Evolutionary conservation across 2,329 filamentous ascomycete species (phyloP), one percentile per base, ranked within the genome.

Genomic region (Alternaria alternata): DNA sequence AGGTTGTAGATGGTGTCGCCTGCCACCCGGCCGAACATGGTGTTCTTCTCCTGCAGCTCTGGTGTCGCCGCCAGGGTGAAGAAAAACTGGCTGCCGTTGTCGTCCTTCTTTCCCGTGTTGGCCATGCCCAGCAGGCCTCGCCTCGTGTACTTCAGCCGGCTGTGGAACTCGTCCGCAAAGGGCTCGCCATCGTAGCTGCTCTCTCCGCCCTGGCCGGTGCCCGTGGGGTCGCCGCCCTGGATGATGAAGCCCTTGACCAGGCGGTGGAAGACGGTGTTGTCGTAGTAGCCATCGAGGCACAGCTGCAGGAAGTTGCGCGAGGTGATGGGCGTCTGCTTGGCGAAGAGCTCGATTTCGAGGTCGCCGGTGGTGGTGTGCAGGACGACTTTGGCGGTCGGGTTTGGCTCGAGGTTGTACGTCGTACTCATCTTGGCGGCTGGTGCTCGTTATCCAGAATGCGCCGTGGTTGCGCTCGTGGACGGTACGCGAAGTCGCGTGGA

Each of bases 81-180:
- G 82, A 99, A 99, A 84, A 98, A 98, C 79, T 99, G 95, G 78
- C 93, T 97, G 34, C 93, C 92, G 81, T 98, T 98, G 55, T 91
- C 91, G 72, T 94, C 85, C 30, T 86, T 86, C 52, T 81, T 82
- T 46, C 93, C 90, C 62, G 91, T 90, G 78, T 98, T 98, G 28
- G 95, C 95, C 93, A 98, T 97, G n/a, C 92, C 95, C 69, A 99
- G 80, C 70, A 98, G 81, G 0, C 95, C 95, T 61, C 95, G 86
- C 48, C 95, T 86, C 71, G 96, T 98, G 83, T 95, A 98, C 78
- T 96, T 96, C 67, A 99, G 83, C 32, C 95, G 87, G 70, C 90
- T 93, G 79, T 98, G 94, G 67, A 97, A 91, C 77, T 99, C 95
- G 81, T 98, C 94, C 42, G 89, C 88, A 70, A 96, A 92, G 41